These are phyloP conservation scores for Kodamaea jinghongensis DNA, from an alignment of 805 yeast genomes.

Conservation along the genomic window DNA sequence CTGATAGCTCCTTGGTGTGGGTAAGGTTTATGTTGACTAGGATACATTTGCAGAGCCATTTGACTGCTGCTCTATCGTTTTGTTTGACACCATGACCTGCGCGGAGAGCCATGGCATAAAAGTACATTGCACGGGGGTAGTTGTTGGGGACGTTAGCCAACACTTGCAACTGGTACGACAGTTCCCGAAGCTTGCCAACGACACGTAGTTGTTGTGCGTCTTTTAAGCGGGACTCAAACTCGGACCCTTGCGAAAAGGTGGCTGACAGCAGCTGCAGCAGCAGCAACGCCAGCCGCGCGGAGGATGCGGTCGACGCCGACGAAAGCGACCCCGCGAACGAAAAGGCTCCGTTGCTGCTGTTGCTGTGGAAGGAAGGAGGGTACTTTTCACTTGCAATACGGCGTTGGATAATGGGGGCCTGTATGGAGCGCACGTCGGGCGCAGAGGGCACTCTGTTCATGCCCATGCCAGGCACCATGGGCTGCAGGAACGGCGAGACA, in stretches of 20 bases:
- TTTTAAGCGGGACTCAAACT: constrained; percentile 32
- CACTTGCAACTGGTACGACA: constrained; percentile 62
- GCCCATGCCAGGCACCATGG: background rate
- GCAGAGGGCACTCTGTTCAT: constrained; percentile 3
- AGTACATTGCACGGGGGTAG: constrained; percentile 57
- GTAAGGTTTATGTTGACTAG: constrained; percentile 15
- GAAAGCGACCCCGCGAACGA: too few species aligned
- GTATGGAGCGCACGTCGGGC: background rate
- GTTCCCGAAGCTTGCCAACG: constrained; percentile 61
- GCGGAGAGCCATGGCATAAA: constrained; percentile 65
- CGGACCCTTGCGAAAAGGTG: background rate
- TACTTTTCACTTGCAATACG: background rate
- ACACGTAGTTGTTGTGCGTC: constrained; percentile 51
- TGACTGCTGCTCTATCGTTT: constrained; percentile 52
- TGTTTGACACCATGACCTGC: constrained; percentile 66
- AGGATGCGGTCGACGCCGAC: background rate
- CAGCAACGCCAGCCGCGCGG: background rate
- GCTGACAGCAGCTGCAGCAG: background rate
- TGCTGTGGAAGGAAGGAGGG: background rate
- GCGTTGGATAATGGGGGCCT: background rate
- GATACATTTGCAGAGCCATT: constrained; percentile 56
- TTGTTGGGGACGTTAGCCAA: constrained; percentile 62
- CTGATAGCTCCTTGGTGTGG: constrained; percentile 1
- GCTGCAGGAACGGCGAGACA: too few species aligned
- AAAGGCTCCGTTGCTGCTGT: too few species aligned